Evolutionary conservation across 2,329 filamentous ascomycete species (phyloP).

Genomic region (Colletotrichum phormii): DNA sequence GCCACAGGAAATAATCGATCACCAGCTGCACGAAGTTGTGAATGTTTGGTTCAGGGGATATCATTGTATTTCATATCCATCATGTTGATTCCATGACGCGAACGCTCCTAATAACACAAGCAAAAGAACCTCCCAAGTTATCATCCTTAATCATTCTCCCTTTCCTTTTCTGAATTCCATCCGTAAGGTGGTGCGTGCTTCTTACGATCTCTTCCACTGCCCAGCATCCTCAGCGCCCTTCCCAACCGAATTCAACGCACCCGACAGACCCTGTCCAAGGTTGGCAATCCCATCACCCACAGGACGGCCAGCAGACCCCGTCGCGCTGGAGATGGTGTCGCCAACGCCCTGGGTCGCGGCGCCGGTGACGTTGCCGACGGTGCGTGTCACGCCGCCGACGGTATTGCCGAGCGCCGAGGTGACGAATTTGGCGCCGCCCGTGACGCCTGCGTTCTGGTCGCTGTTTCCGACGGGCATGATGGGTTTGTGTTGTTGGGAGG

Average conservation of each 20-base stretch:
- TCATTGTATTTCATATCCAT: not conserved
- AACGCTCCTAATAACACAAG: conserved; percentile 26
- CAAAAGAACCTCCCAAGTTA: not conserved
- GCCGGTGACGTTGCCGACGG: conserved; percentile 56
- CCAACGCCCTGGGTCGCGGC: conserved; percentile 68
- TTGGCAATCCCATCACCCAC: conserved; percentile 67
- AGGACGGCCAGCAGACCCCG: conserved; percentile 65
- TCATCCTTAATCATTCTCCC: not conserved
- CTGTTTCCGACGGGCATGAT: conserved; percentile 41
- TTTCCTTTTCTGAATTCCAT: not conserved
- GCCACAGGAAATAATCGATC: no score
- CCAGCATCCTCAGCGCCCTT: conserved; percentile 69
- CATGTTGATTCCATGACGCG: not conserved
- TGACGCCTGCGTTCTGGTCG: conserved; percentile 40
- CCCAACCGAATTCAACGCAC: conserved; percentile 59
- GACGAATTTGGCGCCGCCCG: conserved; percentile 51
- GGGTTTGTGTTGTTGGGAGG: conserved; percentile 32
- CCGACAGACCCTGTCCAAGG: conserved; percentile 64
- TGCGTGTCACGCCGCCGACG: conserved; percentile 53
- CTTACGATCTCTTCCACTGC: conserved; percentile 59
- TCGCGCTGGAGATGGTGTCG: conserved; percentile 64
- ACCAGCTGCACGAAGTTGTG: no score
- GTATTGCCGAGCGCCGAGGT: conserved; percentile 55
- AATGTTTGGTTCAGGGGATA: not conserved
- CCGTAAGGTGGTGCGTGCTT: not conserved